phyloP scores from a whole-genome alignment of 1,284 basidiomycete genomes.

The Inonotus obliquus region DNA sequence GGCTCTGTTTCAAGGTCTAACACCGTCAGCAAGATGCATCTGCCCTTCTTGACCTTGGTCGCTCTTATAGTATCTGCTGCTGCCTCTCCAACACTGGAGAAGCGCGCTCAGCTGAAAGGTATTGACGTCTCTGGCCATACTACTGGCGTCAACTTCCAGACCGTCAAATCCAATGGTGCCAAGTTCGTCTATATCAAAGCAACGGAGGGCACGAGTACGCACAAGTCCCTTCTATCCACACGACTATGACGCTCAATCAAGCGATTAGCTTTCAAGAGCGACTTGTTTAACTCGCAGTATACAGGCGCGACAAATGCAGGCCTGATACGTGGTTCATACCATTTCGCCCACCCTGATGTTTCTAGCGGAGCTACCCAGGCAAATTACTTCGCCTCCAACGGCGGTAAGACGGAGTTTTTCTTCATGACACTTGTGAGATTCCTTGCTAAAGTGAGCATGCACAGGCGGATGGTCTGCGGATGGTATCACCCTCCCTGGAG shows the following conservation, averaged over 20 bases:
- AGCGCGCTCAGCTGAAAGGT: constrained; percentile 39
- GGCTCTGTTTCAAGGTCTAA: not conserved
- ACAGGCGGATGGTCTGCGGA: constrained; percentile 53
- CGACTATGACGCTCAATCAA: no score
- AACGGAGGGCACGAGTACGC: constrained; percentile 56
- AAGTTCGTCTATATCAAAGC: constrained; percentile 67
- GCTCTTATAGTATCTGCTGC: not conserved
- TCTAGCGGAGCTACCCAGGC: constrained; percentile 57
- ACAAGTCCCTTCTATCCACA: not conserved
- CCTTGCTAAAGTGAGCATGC: constrained; percentile 9
- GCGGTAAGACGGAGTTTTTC: constrained; percentile 35
- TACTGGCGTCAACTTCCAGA: constrained; percentile 46
- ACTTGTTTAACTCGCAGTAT: constrained; percentile 46
- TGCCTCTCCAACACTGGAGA: constrained; percentile 23
- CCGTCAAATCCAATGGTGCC: constrained; percentile 52
- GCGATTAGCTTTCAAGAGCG: constrained; percentile 29
- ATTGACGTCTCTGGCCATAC: constrained; percentile 59
- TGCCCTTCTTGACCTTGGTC: not conserved
- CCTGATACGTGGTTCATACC: constrained; percentile 55
- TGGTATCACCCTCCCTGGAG: constrained; percentile 59
- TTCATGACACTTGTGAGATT: not conserved
- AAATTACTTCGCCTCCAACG: constrained; percentile 54
- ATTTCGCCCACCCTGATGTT: constrained; percentile 52
- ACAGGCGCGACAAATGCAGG: constrained; percentile 49
- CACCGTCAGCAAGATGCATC: not conserved